Evolutionary conservation across 805 yeast species (phyloP), one percentile per base, ranked within the genome.

Genomic region (Wickerhamiella siamensis): DNA sequence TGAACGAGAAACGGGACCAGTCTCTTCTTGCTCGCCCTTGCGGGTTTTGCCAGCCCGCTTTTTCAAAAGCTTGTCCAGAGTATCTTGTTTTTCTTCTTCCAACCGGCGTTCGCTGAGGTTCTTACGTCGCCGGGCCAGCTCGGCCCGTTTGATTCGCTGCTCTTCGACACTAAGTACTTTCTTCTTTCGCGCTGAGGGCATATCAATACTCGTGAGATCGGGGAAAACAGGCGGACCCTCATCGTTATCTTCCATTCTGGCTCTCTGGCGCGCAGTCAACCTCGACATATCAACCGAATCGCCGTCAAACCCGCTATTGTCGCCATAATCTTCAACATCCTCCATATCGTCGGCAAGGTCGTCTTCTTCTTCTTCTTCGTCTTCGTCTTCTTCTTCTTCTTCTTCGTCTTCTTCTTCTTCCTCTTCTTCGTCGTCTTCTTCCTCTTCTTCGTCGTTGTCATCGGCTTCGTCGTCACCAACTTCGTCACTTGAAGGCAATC

Each of bases 11-110:
- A 41, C 49, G 15, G 42, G 53, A 16, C 44, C 48, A 29, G 40
- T 31, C 1, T 48, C 52, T 16, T 46, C 48, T n/a, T 41, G 16
- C 8, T 34, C 41, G n/a, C 47, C 47, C 22, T 53, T 52, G 15
- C 47, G 43, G 12, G 50, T 35, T 31, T 55, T 53, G 17, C 75
- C 75, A 0, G 95, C 95, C 48, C 95, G 71, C 59, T 87, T 76
- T 60, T 83, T 79, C 48, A 88, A 66, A 48, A 88, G 65, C 58
- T 83, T 83, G 58, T 88, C 88, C 49, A 88, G 69, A 0, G 96
- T 87, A 49, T 88, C 96, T 55, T 78, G 74, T 57, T 91, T 91
- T 60, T 91, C 97, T 58, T 83, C 95, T 55, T 87, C 96, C 33
- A 83, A 63, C 48, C 79, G 75, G 62, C 79, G 79, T 53, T 79